Base-by-base conservation (phyloP, 768 basidiomycete genomes). In the Pisolithus albus region DNA sequence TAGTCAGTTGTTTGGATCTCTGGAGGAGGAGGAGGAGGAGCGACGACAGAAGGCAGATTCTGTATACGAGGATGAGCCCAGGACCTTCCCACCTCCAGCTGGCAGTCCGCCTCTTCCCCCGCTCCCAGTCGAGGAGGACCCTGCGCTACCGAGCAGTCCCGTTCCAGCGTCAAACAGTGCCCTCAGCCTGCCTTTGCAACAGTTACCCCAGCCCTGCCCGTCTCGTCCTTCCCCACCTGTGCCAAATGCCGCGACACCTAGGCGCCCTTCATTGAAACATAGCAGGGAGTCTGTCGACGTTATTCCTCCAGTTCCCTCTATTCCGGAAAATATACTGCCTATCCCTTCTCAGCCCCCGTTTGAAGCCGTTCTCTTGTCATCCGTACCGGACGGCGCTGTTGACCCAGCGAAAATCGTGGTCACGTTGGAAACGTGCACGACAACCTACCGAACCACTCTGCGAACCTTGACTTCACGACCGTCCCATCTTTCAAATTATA, bases 361-460 rank as follows among this genome's bases (percentile, higher is more conserved):
- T 67, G 74, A 75, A 10, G 75, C 84, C 3, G 76, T 90, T 48
- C 75, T 90, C 5, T 63, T 92, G 28, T 84, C 84, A 1, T 68
- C 80, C 19, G 66, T 75, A 1, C 82, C 84, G 9, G 65, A 69
- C 5, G 63, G 69, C 39, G 60, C 63, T 7, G 60, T 79, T 10
- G 82, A 89, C 57, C 76, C 77, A 9, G 75, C 78, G 9, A 81
- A 81, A 57, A 69, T 82, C 32, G 80, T 91, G 46, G 75, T 92
- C 46, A 80, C 81, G 3, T 57, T 92, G 43, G 88, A 92, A 67
- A 89, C 89, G 15, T 82, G 80, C 56, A 86, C 86, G 0, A 60
- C 71, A 28, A 81, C 82, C 0, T 76, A 80, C 60, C 77, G 78
- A 52, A 88, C 88, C 4, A 85, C 84, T 0, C 65, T 88, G 48